Conservation (phyloP, 257 asterid species). For the Ajuga chamaepitys region DNA sequence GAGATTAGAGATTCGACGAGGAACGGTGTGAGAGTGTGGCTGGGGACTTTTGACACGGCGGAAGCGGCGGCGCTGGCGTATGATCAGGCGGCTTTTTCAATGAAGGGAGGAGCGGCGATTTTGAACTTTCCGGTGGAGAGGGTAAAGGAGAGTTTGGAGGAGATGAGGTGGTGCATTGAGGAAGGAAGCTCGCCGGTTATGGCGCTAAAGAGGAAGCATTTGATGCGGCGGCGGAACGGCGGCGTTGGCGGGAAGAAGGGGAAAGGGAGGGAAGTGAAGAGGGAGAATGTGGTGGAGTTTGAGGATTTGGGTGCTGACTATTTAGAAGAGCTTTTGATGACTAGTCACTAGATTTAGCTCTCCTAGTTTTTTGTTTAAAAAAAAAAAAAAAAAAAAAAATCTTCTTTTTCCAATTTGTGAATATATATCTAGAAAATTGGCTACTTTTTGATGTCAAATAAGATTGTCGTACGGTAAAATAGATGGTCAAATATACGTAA, state of each 20-base stretch:
- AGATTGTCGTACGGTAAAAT: too few species aligned
- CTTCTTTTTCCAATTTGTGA: background rate
- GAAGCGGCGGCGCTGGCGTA: slow-evolving; percentile 83
- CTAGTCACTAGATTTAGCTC: slow-evolving; percentile 3
- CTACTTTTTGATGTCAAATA: too few species aligned
- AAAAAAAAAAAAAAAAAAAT: too few species aligned
- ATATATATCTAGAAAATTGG: too few species aligned
- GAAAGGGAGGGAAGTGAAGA: slow-evolving; percentile 22
- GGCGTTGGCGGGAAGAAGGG: slow-evolving; percentile 6
- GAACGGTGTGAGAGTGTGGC: slow-evolving; percentile 74
- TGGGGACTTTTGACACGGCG: slow-evolving; percentile 74
- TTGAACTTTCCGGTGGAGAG: slow-evolving; percentile 68
- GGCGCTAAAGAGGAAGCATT: slow-evolving; percentile 68
- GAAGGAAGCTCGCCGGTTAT: slow-evolving; percentile 60
- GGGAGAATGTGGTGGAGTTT: slow-evolving; percentile 59
- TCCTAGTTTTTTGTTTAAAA: background rate
- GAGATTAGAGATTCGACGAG: slow-evolving; percentile 81
- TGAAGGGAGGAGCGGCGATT: slow-evolving; percentile 55
- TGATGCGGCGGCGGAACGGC: slow-evolving; percentile 23
- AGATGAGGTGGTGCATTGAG: slow-evolving; percentile 26
- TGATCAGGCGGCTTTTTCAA: slow-evolving; percentile 76
- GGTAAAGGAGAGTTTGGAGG: slow-evolving; percentile 52
- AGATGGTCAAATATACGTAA: too few species aligned
- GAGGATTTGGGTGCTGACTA: slow-evolving; percentile 77
- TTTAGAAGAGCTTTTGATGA: slow-evolving; percentile 64